A percentile compares a stretch with the other conserved stretches of the same genome.
Evolutionary conservation across 805 yeast species (phyloP).

Genomic region (Metschnikowia arizonensis): DNA sequence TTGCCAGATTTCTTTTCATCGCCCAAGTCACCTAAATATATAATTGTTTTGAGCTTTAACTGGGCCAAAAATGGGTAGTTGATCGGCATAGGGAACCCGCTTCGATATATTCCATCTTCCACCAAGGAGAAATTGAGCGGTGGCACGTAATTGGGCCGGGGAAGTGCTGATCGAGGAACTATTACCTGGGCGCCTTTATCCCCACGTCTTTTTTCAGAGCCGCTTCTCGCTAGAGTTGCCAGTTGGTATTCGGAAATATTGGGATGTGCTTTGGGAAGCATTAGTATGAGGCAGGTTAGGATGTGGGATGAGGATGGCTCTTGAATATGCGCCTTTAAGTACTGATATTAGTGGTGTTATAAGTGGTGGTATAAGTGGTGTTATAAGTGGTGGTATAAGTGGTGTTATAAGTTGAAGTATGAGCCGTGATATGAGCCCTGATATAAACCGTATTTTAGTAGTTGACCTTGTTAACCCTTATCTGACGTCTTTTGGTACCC

Average conservation of each 20-base stretch:
- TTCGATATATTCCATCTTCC: conserved; percentile 80
- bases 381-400: too few relatives aligned
- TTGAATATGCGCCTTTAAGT: too few relatives aligned
- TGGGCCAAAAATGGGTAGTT: conserved; percentile 77
- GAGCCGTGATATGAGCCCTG: too few relatives aligned
- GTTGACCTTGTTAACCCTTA: too few relatives aligned
- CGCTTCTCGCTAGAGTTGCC: not conserved
- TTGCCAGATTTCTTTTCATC: conserved; percentile 20
- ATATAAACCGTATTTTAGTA: too few relatives aligned
- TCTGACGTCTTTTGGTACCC: too few relatives aligned
- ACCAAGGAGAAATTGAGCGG: conserved; percentile 89
- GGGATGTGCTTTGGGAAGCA: not conserved
- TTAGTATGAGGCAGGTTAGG: too few relatives aligned
- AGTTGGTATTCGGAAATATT: not conserved
- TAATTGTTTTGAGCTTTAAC: conserved; percentile 69
- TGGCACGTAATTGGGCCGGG: conserved; percentile 51
- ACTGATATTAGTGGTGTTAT: too few relatives aligned
- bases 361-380: too few relatives aligned
- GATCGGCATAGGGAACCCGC: conserved; percentile 90
- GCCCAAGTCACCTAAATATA: conserved; percentile 69
- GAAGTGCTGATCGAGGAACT: conserved; percentile 3
- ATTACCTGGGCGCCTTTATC: not conserved
- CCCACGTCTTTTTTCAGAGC: not conserved
- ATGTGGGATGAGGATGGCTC: too few relatives aligned
- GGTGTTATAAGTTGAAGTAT: too few relatives aligned